Evolutionary conservation across 441 rosid genomes (phyloP).

Genomic region (Pelargonium citronellum): DNA sequence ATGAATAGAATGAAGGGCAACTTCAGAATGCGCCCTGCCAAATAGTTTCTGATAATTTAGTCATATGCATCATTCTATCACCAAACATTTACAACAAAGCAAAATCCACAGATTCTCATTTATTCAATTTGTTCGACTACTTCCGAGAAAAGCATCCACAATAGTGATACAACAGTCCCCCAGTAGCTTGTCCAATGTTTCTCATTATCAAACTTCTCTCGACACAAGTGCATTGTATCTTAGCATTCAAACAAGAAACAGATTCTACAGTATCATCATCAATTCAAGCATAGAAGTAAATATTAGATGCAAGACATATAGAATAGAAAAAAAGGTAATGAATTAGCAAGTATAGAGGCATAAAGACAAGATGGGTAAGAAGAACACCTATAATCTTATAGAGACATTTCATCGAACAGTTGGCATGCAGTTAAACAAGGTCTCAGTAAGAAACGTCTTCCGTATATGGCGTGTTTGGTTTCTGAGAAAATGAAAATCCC

Average conservation of each 20-base stretch:
- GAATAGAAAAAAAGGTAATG: neutral
- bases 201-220: neutral
- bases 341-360: neutral
- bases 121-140: neutral
- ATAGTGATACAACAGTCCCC: neutral
- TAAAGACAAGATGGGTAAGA: neutral
- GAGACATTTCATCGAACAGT: constrained; percentile 3
- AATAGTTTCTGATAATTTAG: neutral
- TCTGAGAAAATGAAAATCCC: neutral
- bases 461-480: neutral
- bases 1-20: no score
- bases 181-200: neutral
- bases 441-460: neutral
- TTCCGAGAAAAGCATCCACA: neutral
- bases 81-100: neutral
- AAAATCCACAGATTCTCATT: neutral
- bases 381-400: neutral
- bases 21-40: no score
- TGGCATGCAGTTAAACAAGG: neutral
- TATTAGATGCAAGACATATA: neutral
- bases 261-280: neutral
- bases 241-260: neutral
- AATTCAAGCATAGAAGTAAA: neutral
- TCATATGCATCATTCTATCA: neutral
- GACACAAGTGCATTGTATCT: neutral